phyloP scores from a whole-genome alignment of 106 monocot species.

The Dendrobium huoshanense region DNA sequence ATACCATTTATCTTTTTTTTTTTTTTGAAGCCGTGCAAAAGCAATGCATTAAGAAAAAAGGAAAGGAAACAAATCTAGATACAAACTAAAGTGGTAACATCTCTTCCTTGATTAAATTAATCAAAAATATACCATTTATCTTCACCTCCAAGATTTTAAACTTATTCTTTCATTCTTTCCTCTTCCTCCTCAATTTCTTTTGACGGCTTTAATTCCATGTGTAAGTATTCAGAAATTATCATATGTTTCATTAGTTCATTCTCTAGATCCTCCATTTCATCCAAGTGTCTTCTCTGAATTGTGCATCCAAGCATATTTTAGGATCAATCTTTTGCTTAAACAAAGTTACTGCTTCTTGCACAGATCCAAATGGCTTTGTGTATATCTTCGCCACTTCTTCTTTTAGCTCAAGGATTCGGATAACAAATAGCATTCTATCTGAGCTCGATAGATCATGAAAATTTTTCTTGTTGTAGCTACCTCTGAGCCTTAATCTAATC shows the following conservation, averaged over 20 bases:
- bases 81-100: too few species aligned
- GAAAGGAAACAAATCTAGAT: too few species aligned
- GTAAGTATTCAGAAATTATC: slow-evolving; percentile 19
- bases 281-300: neutral
- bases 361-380: slow-evolving; percentile 13
- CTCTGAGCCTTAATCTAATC: too few species aligned
- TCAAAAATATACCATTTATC: neutral
- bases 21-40: too few species aligned
- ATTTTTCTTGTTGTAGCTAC: too few species aligned
- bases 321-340: slow-evolving; percentile 14
- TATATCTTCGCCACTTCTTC: slow-evolving; percentile 17
- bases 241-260: slow-evolving; percentile 12
- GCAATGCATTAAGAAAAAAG: too few species aligned
- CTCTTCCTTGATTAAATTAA: too few species aligned
- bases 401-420: neutral
- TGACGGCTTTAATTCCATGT: slow-evolving; percentile 22
- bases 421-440: neutral
- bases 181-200: slow-evolving; percentile 14
- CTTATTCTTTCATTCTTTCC: slow-evolving; percentile 12
- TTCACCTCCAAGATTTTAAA: slow-evolving; percentile 8
- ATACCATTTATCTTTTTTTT: neutral
- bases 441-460: too few species aligned
- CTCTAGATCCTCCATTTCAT: slow-evolving; percentile 12
- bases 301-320: neutral
- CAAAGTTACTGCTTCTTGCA: slow-evolving; percentile 15